Base-by-base conservation (phyloP, 768 basidiomycete species). In the Boletus rubroflammeus region DNA sequence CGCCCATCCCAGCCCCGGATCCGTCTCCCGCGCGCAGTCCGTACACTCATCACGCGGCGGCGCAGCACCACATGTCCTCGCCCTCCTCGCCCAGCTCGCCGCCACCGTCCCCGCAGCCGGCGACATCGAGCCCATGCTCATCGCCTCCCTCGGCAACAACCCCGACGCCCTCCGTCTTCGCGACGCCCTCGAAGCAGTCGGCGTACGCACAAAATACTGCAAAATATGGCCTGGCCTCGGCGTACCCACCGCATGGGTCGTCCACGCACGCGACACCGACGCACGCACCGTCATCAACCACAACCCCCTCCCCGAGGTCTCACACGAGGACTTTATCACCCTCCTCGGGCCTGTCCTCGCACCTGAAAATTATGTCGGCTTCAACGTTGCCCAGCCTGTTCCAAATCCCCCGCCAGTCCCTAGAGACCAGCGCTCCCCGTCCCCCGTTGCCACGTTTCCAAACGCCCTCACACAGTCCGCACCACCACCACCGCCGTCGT, bases 281-380 rank as follows among this genome's bases (percentile, higher is more conserved):
- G 71, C 79, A 9, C 80, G 82, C 38, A 85, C 88, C 13, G 83
- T 91, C 47, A 82, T 92, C 60, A 90, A 93, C 69, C 89, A 93
- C 71, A 93, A 93, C 60, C 90, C 91, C 2, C 76, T 93, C 8
- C 91, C 89, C 0, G 91, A 93, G 58, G 82, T 92, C 57, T 87
- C 88, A 0, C 90, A 93, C 59, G 90, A 92, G 57, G 90, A 93
- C 62, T 92, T 93, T 61, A 84, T 93, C 38, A 80, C 85, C 3
- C 72, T 89, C 43, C 75, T 92, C 1, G 89, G 90, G 0, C 90
- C 90, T n/a, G 67, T 92, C 23, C 80, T 93, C 21, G 87, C 84
- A 0, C 89, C 90, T 10, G 90, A 91, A 67, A 91, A 91, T 65
- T 92, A 85, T 51, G 61, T 71, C n/a, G 72, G 45, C 61, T 68